phyloP scores from a whole-genome alignment of 345 rosid genomes.

The Limnanthes douglasii region DNA sequence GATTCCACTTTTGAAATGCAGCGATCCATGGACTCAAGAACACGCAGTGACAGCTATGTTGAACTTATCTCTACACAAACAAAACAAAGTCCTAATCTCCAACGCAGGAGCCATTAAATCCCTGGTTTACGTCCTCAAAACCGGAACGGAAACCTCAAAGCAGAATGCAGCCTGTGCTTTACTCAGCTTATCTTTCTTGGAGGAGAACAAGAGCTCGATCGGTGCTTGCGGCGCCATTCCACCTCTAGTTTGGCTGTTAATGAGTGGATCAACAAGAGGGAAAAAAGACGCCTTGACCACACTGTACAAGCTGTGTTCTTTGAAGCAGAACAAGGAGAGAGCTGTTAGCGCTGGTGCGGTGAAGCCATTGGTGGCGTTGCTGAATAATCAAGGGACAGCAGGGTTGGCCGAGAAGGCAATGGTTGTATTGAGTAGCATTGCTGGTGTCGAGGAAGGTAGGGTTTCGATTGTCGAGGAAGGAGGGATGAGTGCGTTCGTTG shows the following conservation, averaged over 20 bases:
- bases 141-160: constrained; percentile 50
- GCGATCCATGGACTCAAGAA: constrained; percentile 55
- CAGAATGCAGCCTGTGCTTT: constrained; percentile 66
- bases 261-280: constrained; percentile 62
- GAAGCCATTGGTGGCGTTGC: constrained; percentile 69
- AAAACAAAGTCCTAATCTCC: constrained; percentile 34
- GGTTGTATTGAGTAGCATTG: constrained; percentile 77
- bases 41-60: constrained; percentile 54
- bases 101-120: constrained; percentile 39
- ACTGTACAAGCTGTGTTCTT: constrained; percentile 76
- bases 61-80: constrained; percentile 54
- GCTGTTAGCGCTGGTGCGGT: constrained; percentile 86
- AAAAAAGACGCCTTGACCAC: constrained; percentile 88
- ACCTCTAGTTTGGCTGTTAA: constrained; percentile 37
- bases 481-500: constrained; percentile 82
- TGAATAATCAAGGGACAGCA: constrained; percentile 52
- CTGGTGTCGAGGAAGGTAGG: constrained; percentile 52
- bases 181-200: constrained; percentile 47
- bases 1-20: constrained; percentile 35
- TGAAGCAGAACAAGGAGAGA: constrained; percentile 77
- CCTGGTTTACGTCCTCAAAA: constrained; percentile 36
- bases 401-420: constrained; percentile 98
- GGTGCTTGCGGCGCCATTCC: constrained; percentile 58
- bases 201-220: constrained; percentile 52
- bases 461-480: constrained; percentile 78